These are phyloP conservation scores for Neurospora sp. DNA, from an alignment of 2,329 filamentous ascomycete genomes.

Conservation along the genomic window DNA sequence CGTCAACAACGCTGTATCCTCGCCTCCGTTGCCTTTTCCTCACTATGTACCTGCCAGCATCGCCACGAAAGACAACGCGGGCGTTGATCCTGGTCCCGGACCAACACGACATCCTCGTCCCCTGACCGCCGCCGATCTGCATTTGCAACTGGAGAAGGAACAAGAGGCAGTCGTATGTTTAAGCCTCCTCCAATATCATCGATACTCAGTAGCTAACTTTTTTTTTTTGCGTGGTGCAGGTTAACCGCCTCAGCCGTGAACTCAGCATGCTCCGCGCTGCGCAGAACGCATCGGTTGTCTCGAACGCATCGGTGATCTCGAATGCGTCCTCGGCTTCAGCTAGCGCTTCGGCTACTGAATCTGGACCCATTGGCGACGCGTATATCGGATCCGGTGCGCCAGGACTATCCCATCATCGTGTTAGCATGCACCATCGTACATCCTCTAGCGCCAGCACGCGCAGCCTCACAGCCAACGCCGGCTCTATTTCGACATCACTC, in stretches of 20 bases:
- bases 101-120: slow-evolving; percentile 81
- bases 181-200: background rate
- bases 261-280: slow-evolving; percentile 69
- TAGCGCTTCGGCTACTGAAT: slow-evolving; percentile 39
- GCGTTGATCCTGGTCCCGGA: slow-evolving; percentile 49
- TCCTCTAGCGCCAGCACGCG: slow-evolving; percentile 45
- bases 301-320: slow-evolving; percentile 56
- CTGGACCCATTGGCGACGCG: slow-evolving; percentile 33
- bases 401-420: slow-evolving; percentile 46
- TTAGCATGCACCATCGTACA: slow-evolving; percentile 47
- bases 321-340: slow-evolving; percentile 55
- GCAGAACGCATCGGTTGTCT: slow-evolving; percentile 56
- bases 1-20: slow-evolving; percentile 31
- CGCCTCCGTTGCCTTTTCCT: slow-evolving; percentile 24
- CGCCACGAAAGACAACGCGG: slow-evolving; percentile 28
- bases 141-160: slow-evolving; percentile 85
- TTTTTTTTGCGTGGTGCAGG: slow-evolving; percentile 37
- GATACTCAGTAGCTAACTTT: background rate
- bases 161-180: slow-evolving; percentile 77
- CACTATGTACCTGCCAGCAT: slow-evolving; percentile 21
- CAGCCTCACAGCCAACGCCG: slow-evolving; percentile 39
- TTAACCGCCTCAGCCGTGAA: slow-evolving; percentile 88
- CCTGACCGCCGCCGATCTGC: slow-evolving; percentile 79
- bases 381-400: slow-evolving; percentile 45
- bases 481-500: slow-evolving; percentile 29